Base-by-base conservation (phyloP, 2,329 filamentous ascomycete genomes). In the Polytolypa hystricis region DNA sequence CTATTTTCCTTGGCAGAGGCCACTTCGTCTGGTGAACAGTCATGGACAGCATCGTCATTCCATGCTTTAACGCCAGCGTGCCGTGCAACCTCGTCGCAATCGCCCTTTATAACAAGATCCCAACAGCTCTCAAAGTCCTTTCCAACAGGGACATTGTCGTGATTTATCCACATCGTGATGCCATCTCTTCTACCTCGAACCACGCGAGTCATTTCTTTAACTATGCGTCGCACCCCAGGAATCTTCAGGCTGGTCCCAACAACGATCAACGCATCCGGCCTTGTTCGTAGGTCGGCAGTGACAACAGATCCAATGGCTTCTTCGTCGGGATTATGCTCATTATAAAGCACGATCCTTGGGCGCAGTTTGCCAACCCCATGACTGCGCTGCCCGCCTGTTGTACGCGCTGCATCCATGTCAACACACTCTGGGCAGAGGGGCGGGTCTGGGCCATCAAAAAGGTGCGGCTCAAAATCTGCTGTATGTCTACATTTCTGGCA, bases 201-300 rank as follows among this genome's bases (percentile, higher is more conserved):
- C 20, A 85, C 79, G 33, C 79, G 77, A 57, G 86, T 95, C 72
- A 96, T 77, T 58, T 95, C 87, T 56, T 83, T 83, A 40, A 89
- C 86, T 39, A 98, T 81, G 37, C 87, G 75, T 42, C 84, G 78
- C 29, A 95, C 86, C 6, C 91, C 91, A 1, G 89, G 89, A 33
- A 98, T 87, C 56, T 96, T 96, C 49, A 98, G 66, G 40, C 84
- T 95, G 2, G 91, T 98, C 35, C 91, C 91, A 6, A 94, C 91
- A 18, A 98, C 91, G 47, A 98, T 78, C 17, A 98, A 74, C 12
- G 87, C 87, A 57, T 96, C 91, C 0, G 91, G 89, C 25, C 86
- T 74, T 28, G 80, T 74, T 42, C 85, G 81, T 40, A 96, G 66
- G 56, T 98, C 91, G 4, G 87, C 80, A 46, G 77, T 78, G 35